These are phyloP conservation scores for Serendipita sp. DNA, from an alignment of 768 basidiomycete genomes.

Conservation along the genomic window DNA sequence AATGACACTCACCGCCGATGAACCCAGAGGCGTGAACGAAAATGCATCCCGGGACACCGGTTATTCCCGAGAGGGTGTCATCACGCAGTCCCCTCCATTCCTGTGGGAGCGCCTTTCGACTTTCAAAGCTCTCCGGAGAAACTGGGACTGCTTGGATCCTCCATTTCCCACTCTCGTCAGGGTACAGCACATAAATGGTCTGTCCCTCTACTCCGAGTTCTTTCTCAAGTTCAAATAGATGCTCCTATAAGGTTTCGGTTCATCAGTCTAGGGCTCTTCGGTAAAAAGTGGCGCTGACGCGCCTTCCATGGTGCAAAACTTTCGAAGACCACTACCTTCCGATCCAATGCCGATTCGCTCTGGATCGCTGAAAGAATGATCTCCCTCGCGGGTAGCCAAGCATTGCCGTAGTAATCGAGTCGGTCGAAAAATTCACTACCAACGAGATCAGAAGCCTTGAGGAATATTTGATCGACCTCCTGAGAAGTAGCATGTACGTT, in stretches of 20 bases:
- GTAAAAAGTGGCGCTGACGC: conserved; percentile 6
- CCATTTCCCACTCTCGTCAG: conserved; percentile 73
- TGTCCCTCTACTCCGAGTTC: conserved; percentile 35
- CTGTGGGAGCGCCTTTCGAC: conserved; percentile 84
- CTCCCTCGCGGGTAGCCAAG: conserved; percentile 86
- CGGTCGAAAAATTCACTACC: conserved; percentile 72
- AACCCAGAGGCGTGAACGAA: conserved; percentile 96
- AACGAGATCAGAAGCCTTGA: conserved; percentile 61
- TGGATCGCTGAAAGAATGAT: conserved; percentile 48
- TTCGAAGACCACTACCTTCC: conserved; percentile 62
- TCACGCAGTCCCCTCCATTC: conserved; percentile 87
- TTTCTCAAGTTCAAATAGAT: conserved; percentile 74
- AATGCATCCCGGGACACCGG: conserved; percentile 67
- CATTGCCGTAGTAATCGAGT: conserved; percentile 66
- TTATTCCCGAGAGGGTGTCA: conserved; percentile 52
- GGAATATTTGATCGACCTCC: conserved; percentile 40
- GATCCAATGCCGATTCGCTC: conserved; percentile 42
- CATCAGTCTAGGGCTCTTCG: not conserved
- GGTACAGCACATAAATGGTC: conserved; percentile 78
- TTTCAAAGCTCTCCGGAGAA: conserved; percentile 70
- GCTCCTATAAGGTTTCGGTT: conserved; percentile 38
- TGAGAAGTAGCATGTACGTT: conserved; percentile 41
- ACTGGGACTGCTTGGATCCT: conserved; percentile 84
- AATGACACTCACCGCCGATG: conserved; percentile 63
- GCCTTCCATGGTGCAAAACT: conserved; percentile 83